Evolutionary conservation across 2,329 filamentous ascomycete species (phyloP), one percentile per base, ranked within the genome.

Genomic region (Claviceps cyperi): DNA sequence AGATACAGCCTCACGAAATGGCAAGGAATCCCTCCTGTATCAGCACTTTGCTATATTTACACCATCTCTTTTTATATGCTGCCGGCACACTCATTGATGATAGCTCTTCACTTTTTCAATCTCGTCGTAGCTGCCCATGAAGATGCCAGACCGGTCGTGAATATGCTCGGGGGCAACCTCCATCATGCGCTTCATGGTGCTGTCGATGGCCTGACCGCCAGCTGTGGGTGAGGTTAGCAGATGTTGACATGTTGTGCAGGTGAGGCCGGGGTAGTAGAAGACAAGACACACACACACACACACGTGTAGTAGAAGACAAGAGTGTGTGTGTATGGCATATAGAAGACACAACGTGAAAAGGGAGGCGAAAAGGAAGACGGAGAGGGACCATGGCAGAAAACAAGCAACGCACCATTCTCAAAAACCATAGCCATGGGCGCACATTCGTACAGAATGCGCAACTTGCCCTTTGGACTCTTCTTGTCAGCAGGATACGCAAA

Each of bases 401-500:
- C 9, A 19, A 19, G 15, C 17, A 15, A 73, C 83, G 70, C 68
- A 91, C 86, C 92, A 70, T 98, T 96, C 71, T 98, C 92, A 67
- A 98, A 97, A 6, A 98, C 80, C 83, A 97, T 86, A 22, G 92
- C 51, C 92, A 98, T 98, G 39, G 92, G 92, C 14, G 92, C 92
- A 65, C 92, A 98, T 74, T 98, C 92, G 70, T 98, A 98, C 60
- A 98, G 67, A 58, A 98, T 98, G 57, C 92, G 80, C 58, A 98
- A 78, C 76, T 98, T 98, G 59, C 92, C 92, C 80, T 97, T 98
- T 56, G 90, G 88, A 63, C 85, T 94, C 82, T 98, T 97, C 75
- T 90, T 94, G 65, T 98, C 92, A 14, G 91, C 87, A 0, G 92
- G 92, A 65, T 98, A 98, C 43, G 92, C 92, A 67, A 98, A 98